Base-by-base conservation (phyloP, 306 rosid genomes). In the Cercis canadensis region DNA sequence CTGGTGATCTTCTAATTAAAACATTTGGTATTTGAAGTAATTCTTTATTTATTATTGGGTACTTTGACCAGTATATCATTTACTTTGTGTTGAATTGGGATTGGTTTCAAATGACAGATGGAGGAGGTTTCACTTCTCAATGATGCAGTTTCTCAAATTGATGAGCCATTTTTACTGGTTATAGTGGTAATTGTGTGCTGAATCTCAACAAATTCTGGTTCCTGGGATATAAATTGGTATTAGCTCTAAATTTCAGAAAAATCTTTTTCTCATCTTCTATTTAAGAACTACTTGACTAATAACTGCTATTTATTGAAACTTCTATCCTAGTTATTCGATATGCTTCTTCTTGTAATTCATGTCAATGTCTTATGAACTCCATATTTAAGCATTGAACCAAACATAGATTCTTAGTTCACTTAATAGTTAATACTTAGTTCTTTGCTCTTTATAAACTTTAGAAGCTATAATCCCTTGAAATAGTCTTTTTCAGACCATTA, bases 101-200 rank as follows among this genome's bases (percentile, higher is more conserved):
- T 79, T 77, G 73, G 78, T 83, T 82, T 85, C 79, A 64, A 57
- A 79, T 87, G 87, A 66, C 97, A 94, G 99, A 94, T 91, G 99
- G 97, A 83, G 90, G 99, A 89, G 87, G 91, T 91, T 80, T 89
- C 95, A 45, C 97, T 94, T 86, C 99, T 94, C 24, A 70, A 57
- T 31, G 97, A 91, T 80, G 92, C 96, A 55, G 85, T 89, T 72
- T 84, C 99, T 78, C 99, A 87, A 73, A 87, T 94, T 77, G 97
- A 94, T 80, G 91, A 94, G 91, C 97, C 99, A 31, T 91, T 94
- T 91, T 82, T 83, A 78, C 94, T 94, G 99, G 97, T 87, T 86
- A 89, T 94, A 87, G 96, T 87, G 97, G 99, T 94, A 94, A 94
- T 94, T 89, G 92, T 87, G 97, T 74, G 97, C 97, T 89, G 96